phyloP scores from a whole-genome alignment of 345 rosid genomes.

The Boechera retrofracta region DNA sequence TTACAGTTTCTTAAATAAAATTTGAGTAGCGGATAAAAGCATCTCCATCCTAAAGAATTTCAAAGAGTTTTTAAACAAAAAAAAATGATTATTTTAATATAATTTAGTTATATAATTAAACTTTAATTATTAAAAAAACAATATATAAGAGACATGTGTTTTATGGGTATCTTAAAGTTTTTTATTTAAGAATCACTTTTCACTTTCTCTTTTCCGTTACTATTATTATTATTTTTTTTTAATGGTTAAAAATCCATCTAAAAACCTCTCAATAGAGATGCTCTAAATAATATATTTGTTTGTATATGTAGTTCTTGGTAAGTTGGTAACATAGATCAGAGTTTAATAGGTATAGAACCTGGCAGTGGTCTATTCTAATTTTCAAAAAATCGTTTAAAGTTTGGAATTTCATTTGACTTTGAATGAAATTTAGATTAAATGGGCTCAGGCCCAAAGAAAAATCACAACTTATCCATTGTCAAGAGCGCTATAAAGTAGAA shows the following conservation, averaged over 20 bases:
- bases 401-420: neutral
- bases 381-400: neutral
- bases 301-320: neutral
- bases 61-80: no score
- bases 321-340: neutral
- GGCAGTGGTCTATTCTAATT: neutral
- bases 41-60: no score
- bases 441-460: conserved; percentile 9
- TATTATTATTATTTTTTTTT: no score
- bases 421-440: neutral
- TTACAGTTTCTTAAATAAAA: neutral
- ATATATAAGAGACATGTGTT: no score
- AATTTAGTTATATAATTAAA: no score
- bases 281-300: neutral
- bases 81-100: no score
- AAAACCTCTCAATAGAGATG: no score
- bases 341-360: neutral
- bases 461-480: neutral
- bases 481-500: neutral
- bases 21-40: neutral
- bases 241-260: no score
- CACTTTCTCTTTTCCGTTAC: no score
- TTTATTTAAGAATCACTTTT: no score
- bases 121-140: no score
- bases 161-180: no score